phyloP scores from a whole-genome alignment of 176 grass and related monocot species.

The Phoenix roebelenii region DNA sequence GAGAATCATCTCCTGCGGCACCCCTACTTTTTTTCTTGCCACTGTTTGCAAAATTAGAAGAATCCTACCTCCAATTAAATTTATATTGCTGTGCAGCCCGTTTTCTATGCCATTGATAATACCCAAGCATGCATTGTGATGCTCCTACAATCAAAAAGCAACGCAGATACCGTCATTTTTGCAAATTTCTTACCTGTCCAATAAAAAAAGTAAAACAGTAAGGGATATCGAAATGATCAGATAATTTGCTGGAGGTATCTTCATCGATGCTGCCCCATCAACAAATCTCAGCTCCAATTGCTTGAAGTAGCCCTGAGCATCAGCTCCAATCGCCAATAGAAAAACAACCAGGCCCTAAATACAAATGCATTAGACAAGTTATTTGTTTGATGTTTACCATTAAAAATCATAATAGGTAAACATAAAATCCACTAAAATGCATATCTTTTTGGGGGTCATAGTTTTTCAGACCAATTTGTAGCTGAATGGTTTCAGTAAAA shows the following conservation, averaged over 20 bases:
- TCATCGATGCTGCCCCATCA: conserved; percentile 47
- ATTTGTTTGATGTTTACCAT: too few species aligned
- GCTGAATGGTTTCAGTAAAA: too few species aligned
- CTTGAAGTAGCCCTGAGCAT: conserved; percentile 79
- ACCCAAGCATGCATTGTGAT: conserved; percentile 78
- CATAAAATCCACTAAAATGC: too few species aligned
- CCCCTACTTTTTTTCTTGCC: too few species aligned
- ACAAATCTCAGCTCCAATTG: conserved; percentile 49
- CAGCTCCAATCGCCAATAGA: conserved; percentile 29
- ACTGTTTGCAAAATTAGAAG: too few species aligned
- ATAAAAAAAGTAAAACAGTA: not conserved
- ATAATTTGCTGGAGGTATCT: conserved; percentile 83
- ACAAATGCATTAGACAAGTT: too few species aligned
- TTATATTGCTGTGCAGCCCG: conserved; percentile 37
- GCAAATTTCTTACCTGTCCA: not conserved
- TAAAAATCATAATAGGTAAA: too few species aligned
- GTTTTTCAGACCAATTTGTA: too few species aligned
- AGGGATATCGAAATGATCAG: conserved; percentile 70
- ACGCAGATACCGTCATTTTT: not conserved
- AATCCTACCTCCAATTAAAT: conserved; percentile 66
- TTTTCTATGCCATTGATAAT: conserved; percentile 63
- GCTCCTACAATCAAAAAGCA: conserved; percentile 38
- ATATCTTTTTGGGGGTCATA: too few species aligned
- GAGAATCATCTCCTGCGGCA: too few species aligned
- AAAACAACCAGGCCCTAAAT: too few species aligned